Evolutionary conservation across 768 basidiomycete species (phyloP).

Genomic region (Podaxis sp.): DNA sequence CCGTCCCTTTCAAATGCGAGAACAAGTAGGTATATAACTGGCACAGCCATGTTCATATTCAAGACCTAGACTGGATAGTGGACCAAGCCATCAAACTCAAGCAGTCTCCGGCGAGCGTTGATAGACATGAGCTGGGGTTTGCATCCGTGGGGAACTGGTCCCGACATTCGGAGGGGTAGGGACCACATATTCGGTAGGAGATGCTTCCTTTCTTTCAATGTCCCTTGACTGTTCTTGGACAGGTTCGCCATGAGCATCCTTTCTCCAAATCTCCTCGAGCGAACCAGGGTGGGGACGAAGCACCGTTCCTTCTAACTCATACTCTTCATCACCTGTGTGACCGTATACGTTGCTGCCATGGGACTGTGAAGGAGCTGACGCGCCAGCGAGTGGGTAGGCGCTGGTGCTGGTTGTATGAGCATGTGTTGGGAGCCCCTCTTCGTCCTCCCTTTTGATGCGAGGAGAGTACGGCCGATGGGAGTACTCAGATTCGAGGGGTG

Average conservation of each 20-base stretch:
- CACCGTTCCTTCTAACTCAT: conserved; percentile 31
- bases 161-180: background rate
- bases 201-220: background rate
- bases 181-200: background rate
- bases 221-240: background rate
- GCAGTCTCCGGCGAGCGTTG: background rate
- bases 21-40: background rate
- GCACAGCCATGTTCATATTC: background rate
- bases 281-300: conserved; percentile 22
- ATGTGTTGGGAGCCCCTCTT: conserved; percentile 40
- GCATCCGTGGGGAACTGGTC: background rate
- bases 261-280: conserved; percentile 14
- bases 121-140: conserved; percentile 5
- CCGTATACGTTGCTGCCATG: conserved; percentile 1
- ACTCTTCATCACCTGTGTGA: conserved; percentile 20
- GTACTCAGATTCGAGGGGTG: conserved; percentile 56
- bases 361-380: conserved; percentile 15
- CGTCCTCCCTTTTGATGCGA: conserved; percentile 50
- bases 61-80: background rate
- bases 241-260: conserved; percentile 9
- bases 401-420: conserved; percentile 6
- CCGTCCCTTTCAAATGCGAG: background rate
- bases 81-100: background rate
- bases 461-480: conserved; percentile 75
- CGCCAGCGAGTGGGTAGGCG: background rate